Evolutionary conservation across 179 eudicot genomes (phyloP).

Genomic region (Heliamphora pulchella): DNA sequence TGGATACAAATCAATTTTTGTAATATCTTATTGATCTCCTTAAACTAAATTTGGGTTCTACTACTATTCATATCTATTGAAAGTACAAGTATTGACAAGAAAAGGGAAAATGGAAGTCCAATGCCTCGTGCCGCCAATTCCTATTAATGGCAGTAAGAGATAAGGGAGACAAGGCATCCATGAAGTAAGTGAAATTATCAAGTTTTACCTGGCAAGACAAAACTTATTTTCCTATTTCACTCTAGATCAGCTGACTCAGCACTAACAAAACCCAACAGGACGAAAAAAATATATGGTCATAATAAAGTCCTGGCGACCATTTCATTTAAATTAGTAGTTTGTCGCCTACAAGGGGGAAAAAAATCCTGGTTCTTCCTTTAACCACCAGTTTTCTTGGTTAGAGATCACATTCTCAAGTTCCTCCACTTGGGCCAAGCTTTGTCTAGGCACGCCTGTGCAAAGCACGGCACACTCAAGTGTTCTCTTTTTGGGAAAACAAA

Average conservation of each 20-base stretch:
- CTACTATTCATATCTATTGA: not conserved
- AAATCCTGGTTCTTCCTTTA: too few relatives aligned
- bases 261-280: not conserved
- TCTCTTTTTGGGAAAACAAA: not conserved
- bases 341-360: too few relatives aligned
- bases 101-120: not conserved
- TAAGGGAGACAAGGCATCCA: not conserved
- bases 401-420: not conserved
- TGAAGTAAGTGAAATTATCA: not conserved
- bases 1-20: not conserved
- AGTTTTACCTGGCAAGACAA: not conserved
- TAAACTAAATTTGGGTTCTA: not conserved
- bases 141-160: too few relatives aligned
- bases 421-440: not conserved
- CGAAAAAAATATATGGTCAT: not conserved
- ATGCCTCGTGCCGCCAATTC: not conserved
- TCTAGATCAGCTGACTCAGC: not conserved
- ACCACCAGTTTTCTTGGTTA: too few relatives aligned
- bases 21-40: not conserved
- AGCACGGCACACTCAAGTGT: not conserved
- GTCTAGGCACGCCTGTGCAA: not conserved
- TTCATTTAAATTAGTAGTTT: too few relatives aligned
- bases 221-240: not conserved
- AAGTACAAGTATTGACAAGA: not conserved
- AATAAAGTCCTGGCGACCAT: not conserved